A percentile compares a stretch with the other conserved stretches of the same genome.
Conservation (phyloP, 495 filamentous ascomycete species). For the Emericellopsis terricola region DNA sequence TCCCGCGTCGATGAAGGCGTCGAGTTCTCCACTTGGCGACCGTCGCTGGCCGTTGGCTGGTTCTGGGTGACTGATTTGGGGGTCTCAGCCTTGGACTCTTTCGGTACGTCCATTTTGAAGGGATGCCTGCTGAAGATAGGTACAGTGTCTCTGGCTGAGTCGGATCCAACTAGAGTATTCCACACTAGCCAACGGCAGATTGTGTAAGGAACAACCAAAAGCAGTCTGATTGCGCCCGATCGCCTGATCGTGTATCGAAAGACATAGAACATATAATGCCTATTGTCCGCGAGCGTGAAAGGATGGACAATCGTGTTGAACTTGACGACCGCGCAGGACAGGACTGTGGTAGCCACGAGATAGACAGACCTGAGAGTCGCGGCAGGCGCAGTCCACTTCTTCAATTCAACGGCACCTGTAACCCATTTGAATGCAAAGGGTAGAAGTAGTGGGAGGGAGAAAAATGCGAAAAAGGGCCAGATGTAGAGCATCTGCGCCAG, state of each 20-base stretch:
- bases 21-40: background rate
- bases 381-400: too few species aligned
- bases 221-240: slow-evolving; percentile 45
- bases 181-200: slow-evolving; percentile 41
- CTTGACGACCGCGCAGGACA: slow-evolving; percentile 34
- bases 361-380: too few species aligned
- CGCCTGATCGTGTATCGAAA: slow-evolving; percentile 66
- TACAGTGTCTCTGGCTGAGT: too few species aligned
- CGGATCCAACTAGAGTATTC: slow-evolving; percentile 20
- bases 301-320: slow-evolving; percentile 91
- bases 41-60: background rate
- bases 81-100: background rate
- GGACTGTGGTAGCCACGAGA: slow-evolving; percentile 9
- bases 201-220: slow-evolving; percentile 37
- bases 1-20: slow-evolving; percentile 1
- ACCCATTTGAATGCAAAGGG: too few species aligned
- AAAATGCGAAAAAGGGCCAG: slow-evolving; percentile 75
- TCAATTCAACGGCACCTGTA: too few species aligned
- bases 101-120: background rate
- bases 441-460: slow-evolving; percentile 63
- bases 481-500: slow-evolving; percentile 89
- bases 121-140: background rate
- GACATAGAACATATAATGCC: slow-evolving; percentile 92
- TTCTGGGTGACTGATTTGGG: background rate
- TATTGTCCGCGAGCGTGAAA: slow-evolving; percentile 89